Evolutionary conservation across 2,329 filamentous ascomycete genomes (phyloP).

Genomic region (Colletotrichum horii): DNA sequence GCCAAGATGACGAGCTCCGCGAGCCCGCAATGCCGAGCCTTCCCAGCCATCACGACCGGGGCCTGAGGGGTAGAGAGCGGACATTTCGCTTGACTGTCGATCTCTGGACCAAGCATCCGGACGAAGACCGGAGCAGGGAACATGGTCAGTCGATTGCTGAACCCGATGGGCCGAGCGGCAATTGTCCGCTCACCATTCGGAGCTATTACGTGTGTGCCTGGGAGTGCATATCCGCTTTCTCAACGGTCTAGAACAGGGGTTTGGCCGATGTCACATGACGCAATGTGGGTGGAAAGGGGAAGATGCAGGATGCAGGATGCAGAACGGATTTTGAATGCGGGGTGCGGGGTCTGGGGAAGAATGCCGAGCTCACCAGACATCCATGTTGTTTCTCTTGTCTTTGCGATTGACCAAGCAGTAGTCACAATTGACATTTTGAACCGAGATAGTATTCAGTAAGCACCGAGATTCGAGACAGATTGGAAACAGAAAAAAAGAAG

Average conservation of each 20-base stretch:
- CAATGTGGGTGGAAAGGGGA: neutral
- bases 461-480: neutral
- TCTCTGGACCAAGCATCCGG: neutral
- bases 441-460: neutral
- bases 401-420: neutral
- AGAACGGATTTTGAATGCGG: neutral
- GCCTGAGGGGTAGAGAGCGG: neutral
- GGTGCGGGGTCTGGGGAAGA: neutral
- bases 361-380: neutral
- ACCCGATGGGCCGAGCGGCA: neutral
- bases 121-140: neutral
- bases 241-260: neutral
- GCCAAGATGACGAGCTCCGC: neutral
- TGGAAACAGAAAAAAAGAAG: neutral
- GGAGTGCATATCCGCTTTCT: neutral
- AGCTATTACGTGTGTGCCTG: neutral
- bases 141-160: neutral
- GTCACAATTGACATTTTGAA: neutral
- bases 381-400: neutral
- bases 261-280: neutral
- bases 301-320: neutral
- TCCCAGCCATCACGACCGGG: neutral
- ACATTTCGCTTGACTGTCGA: neutral
- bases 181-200: neutral
- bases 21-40: neutral